Base-by-base conservation (phyloP, 2,329 filamentous ascomycete species). In the Epichloe glyceriae region DNA sequence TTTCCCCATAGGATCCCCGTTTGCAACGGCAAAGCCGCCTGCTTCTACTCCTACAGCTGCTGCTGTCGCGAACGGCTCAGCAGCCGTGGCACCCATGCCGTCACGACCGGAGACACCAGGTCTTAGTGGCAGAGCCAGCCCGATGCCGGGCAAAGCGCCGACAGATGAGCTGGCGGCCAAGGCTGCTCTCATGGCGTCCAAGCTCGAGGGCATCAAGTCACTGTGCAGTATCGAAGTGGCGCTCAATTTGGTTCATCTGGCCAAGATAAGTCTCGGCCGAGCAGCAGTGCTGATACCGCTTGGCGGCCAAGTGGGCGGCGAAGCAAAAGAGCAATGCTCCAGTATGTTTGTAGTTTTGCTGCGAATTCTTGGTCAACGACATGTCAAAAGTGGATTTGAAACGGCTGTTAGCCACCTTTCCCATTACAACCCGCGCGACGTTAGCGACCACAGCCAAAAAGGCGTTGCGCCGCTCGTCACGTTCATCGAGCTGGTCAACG, bases 181-280 rank as follows among this genome's bases (percentile, higher is more conserved):
- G 70, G 88, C 91, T n/a, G 91, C 93, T 0, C 83, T 98, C 48
- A 96, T 98, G 88, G 90, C 91, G 52, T 89, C 88, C 10, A 84
- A 89, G 55, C 75, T 98, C 15, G 93, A 97, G 69, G 91, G 91
- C 41, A 98, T 98, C 67, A 87, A 87, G 59, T 89, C 88, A 15
- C 75, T 98, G 15, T 97, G 97, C 70, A 96, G 89, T 66, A 94
- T 98, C 58, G 93, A 98, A 64, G 83, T 98, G 11, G 93, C 93
- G 0, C 74, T 98, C 33, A 86, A 86, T 58, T 73, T 98, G 22
- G 90, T 95, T 6, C 91, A 96, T 63, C 76, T 81, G 17, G 93
- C 91, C 26, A 96, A 97, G 69, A 75, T 85, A 1, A 90, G 87
- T 53, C 76, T 98, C 15, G 93, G 94, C 54, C 81, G 93, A 52